phyloP scores from a whole-genome alignment of 345 rosid species.

The Atalantia buxifolia region DNA sequence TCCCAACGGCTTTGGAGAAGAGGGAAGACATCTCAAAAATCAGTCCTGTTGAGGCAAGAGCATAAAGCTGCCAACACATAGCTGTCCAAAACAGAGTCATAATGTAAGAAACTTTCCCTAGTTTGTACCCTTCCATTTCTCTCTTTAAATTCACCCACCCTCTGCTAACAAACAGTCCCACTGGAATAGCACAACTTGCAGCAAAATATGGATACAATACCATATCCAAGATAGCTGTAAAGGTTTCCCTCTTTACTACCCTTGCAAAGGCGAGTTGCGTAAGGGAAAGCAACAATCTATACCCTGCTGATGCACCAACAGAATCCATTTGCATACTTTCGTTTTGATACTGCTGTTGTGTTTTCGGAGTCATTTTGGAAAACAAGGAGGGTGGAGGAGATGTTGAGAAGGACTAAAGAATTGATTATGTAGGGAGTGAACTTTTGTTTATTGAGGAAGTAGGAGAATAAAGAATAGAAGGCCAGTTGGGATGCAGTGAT shows the following conservation, averaged over 20 bases:
- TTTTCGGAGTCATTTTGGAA: constrained; percentile 24
- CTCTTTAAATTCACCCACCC: constrained; percentile 37
- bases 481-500: constrained; percentile 53
- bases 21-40: constrained; percentile 56
- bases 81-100: constrained; percentile 42
- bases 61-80: constrained; percentile 31
- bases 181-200: constrained; percentile 27
- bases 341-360: constrained; percentile 9
- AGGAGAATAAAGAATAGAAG: constrained; percentile 45
- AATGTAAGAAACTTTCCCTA: constrained; percentile 40
- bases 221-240: constrained; percentile 33
- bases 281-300: constrained; percentile 25
- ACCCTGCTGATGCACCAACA: constrained; percentile 41
- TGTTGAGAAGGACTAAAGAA: constrained; percentile 48
- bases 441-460: constrained; percentile 45
- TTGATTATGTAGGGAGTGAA: constrained; percentile 46
- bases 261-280: constrained; percentile 30
- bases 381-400: constrained; percentile 52
- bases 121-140: constrained; percentile 44
- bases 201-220: constrained; percentile 24
- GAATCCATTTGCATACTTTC: constrained; percentile 36
- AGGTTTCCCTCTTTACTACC: constrained; percentile 30
- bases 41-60: constrained; percentile 43
- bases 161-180: constrained; percentile 54
- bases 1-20: constrained; percentile 44